Percentiles rank a stretch among this genome's conserved stretches.
Evolutionary conservation across 75 land plant species (phyloP).

Genomic region (Selaginella moellendorffii): DNA sequence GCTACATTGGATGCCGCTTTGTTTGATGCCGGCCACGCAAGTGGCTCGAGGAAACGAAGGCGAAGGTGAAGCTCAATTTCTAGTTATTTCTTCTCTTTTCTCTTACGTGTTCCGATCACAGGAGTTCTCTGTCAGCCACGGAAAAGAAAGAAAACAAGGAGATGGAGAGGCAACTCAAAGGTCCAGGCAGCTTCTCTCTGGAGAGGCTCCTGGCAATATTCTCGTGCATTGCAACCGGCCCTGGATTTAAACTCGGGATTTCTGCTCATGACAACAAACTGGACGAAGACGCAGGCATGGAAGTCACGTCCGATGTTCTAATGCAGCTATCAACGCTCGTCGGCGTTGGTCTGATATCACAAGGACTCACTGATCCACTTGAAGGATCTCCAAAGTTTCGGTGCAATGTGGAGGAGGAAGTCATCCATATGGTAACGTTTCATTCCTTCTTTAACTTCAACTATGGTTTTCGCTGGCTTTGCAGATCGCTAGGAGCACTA

Average conservation of each 20-base stretch:
- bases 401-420: slow-evolving; percentile 52
- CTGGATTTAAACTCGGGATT: too few relatives aligned
- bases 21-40: slow-evolving; percentile 69
- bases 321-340: slow-evolving; percentile 83
- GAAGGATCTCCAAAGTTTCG: slow-evolving; percentile 74
- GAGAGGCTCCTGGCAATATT: slow-evolving; percentile 91
- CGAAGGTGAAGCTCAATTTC: slow-evolving; percentile 33
- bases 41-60: slow-evolving; percentile 39
- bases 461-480: background rate
- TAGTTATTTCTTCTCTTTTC: background rate
- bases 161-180: slow-evolving; percentile 65
- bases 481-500: slow-evolving; percentile 71
- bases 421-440: slow-evolving; percentile 56
- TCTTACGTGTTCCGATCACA: slow-evolving; percentile 12
- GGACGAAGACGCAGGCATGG: slow-evolving; percentile 28
- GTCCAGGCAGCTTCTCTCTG: slow-evolving; percentile 81
- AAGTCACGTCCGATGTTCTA: slow-evolving; percentile 69
- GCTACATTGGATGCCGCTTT: slow-evolving; percentile 89
- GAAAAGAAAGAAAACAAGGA: slow-evolving; percentile 45
- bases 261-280: slow-evolving; percentile 19
- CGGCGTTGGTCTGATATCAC: slow-evolving; percentile 61
- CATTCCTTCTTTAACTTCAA: background rate
- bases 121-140: slow-evolving; percentile 47
- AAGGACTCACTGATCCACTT: slow-evolving; percentile 71
- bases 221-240: slow-evolving; percentile 64